Conservation (phyloP, 805 yeast genomes). For the Brettanomyces sp. region DNA sequence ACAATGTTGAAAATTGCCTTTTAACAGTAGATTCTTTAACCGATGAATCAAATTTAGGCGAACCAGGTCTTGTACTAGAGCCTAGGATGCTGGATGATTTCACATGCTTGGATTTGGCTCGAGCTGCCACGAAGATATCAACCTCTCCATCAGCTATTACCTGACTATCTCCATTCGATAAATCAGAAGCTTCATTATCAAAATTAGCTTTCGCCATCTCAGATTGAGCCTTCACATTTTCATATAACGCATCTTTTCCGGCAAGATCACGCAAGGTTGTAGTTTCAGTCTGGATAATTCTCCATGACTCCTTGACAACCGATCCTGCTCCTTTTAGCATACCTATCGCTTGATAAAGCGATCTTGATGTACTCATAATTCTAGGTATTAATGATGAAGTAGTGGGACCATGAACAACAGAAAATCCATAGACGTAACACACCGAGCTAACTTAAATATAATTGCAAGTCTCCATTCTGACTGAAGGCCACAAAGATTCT, state of each 20-base stretch:
- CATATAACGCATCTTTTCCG: conserved; percentile 19
- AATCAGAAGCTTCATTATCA: not conserved
- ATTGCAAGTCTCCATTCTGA: too few species aligned
- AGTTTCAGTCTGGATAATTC: conserved; percentile 10
- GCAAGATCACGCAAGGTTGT: conserved; percentile 14
- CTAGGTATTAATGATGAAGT: too few species aligned
- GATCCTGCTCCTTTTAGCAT: conserved; percentile 20
- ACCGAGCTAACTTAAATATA: too few species aligned
- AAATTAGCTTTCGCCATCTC: not conserved
- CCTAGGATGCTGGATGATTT: not conserved
- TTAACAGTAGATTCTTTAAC: not conserved
- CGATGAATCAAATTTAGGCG: too few species aligned
- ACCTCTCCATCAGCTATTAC: not conserved
- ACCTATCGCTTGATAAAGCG: conserved; percentile 16
- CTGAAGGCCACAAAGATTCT: too few species aligned
- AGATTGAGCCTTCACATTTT: conserved; percentile 21
- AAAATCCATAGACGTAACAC: too few species aligned
- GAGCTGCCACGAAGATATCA: not conserved
- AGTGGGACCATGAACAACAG: too few species aligned
- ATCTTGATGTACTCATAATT: conserved; percentile 16
- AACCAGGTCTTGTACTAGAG: too few species aligned
- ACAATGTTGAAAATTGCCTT: conserved; percentile 1
- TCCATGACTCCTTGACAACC: conserved; percentile 16
- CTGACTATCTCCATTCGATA: not conserved
- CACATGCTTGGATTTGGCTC: not conserved